Evolutionary conservation across 2,329 filamentous ascomycete species (phyloP).

Genomic region (Dissoconium aciculare): DNA sequence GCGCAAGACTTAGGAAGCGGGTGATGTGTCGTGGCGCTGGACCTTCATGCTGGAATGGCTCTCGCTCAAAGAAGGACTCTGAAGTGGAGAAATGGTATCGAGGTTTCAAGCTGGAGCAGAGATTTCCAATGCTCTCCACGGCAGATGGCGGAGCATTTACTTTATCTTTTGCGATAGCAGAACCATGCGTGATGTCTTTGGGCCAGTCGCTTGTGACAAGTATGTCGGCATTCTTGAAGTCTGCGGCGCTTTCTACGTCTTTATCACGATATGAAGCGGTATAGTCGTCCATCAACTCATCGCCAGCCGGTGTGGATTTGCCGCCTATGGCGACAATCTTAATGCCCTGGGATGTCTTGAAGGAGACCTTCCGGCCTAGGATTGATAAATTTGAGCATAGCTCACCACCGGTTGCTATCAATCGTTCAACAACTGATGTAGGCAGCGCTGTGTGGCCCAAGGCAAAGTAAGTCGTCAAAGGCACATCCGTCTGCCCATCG

Average conservation of each 20-base stretch:
- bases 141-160: slow-evolving; percentile 26
- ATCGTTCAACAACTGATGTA: slow-evolving; percentile 50
- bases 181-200: slow-evolving; percentile 42
- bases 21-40: slow-evolving; percentile 45
- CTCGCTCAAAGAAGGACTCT: slow-evolving; percentile 69
- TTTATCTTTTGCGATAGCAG: slow-evolving; percentile 19
- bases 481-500: slow-evolving; percentile 54
- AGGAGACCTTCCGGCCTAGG: slow-evolving; percentile 70
- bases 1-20: slow-evolving; percentile 77
- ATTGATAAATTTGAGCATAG: slow-evolving; percentile 86
- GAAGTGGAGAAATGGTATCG: slow-evolving; percentile 76
- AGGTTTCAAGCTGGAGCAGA: slow-evolving; percentile 69
- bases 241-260: slow-evolving; percentile 41
- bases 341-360: slow-evolving; percentile 80
- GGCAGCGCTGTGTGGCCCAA: slow-evolving; percentile 63
- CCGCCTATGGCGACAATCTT: slow-evolving; percentile 80
- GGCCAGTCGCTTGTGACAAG: slow-evolving; percentile 83
- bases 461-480: slow-evolving; percentile 82
- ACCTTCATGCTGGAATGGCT: slow-evolving; percentile 64
- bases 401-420: slow-evolving; percentile 53
- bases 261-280: slow-evolving; percentile 62
- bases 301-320: slow-evolving; percentile 19
- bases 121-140: slow-evolving; percentile 50
- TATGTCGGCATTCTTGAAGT: slow-evolving; percentile 69
- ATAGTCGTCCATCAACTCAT: slow-evolving; percentile 42